Evolutionary conservation across 768 basidiomycete genomes (phyloP), one percentile per base, ranked within the genome.

Genomic region (Symmetrospora coprosmae): DNA sequence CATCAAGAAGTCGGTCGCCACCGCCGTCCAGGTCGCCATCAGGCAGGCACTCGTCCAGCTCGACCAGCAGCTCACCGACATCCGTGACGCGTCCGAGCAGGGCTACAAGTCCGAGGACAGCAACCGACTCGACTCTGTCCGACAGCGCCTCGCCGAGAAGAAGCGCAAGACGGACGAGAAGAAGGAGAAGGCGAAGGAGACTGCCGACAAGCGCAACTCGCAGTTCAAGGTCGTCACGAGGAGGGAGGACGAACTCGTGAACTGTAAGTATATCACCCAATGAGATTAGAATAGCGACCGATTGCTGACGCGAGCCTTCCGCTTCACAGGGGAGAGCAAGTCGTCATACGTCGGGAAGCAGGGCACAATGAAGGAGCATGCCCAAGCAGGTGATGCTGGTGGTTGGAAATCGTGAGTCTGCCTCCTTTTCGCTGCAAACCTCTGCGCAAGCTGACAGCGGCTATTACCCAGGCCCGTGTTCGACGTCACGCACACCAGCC

Each of bases 1-100:
- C 37, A 82, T 99, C 67, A 91, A 90, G 79, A 79, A 76, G 66
- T 84, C 80, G 72, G 77, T 84, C 67, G 75, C 79, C 70, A 79
- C 76, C 67, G 83, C 79, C 0, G 74, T 82, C 34, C 72, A 75
- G 39, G 83, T 82, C 52, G 82, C 82, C 2, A 80, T 96, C 55
- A 78, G 75, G 43, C 86, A 86, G 16, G 87, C 82, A 0, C 74
- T 96, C 63, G 88, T 87, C 72, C 86, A 89, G 66, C 75, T 89
- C 39, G 89, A 96, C 67, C 85, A 84, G 16, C 87, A 91, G 74
- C 80, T 97, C 19, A 84, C 87, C 23, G 77, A 79, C n/a, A 87
- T 96, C 43, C 76, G 86, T n/a, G 83, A 87, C 62, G 76, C 80
- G 35, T 81, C 87, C 81, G 77, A 81, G 46, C 80, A 80, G 65